phyloP scores from a whole-genome alignment of 495 filamentous ascomycete genomes.

The Neurospora tetraspora region DNA sequence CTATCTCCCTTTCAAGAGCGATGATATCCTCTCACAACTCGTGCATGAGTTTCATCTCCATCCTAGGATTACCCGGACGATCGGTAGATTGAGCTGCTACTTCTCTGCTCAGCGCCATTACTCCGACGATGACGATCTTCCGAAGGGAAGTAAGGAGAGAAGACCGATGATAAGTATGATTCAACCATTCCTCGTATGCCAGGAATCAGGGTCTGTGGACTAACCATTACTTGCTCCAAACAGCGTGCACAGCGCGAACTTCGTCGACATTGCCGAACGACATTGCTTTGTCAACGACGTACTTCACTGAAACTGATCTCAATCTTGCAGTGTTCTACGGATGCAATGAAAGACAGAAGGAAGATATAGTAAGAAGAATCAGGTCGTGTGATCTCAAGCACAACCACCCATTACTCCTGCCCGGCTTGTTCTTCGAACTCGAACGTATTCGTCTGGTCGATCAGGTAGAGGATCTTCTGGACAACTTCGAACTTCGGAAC shows the following conservation, averaged over 20 bases:
- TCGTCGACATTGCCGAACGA: not conserved
- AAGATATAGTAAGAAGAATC: not conserved
- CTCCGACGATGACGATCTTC: not conserved
- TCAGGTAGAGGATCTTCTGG: not conserved
- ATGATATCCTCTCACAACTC: not conserved
- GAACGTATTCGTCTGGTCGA: not conserved
- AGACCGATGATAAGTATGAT: not conserved
- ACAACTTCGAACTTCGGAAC: not conserved
- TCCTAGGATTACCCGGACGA: not conserved
- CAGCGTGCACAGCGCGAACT: not conserved
- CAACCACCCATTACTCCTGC: not conserved
- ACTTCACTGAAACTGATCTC: not conserved
- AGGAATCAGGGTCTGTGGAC: not conserved
- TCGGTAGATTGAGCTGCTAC: not conserved
- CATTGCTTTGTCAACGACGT: not conserved
- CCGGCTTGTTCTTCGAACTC: not conserved
- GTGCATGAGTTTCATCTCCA: not conserved
- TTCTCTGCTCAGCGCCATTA: conserved; percentile 1
- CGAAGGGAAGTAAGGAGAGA: not conserved
- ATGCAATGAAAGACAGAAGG: not conserved
- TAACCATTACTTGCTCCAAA: not conserved
- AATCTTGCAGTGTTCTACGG: not conserved
- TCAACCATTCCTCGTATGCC: not conserved
- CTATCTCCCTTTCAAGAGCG: not conserved
- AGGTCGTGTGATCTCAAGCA: not conserved